Base-by-base conservation (phyloP, 352 stramenopile genomes). In the Globisporangium paroecandrum region DNA sequence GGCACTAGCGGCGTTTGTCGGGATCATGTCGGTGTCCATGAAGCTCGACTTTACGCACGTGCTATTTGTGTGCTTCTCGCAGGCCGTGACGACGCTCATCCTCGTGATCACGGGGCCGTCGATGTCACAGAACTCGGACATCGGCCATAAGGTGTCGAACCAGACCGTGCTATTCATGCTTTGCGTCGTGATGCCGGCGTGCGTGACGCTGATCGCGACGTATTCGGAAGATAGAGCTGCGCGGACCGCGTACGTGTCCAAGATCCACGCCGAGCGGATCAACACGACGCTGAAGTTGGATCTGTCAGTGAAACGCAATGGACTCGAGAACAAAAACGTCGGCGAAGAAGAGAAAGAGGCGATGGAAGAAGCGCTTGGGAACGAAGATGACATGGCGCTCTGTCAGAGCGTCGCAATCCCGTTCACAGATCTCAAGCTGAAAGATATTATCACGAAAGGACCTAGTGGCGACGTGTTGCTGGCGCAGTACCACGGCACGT, bases 281-380 rank as follows among this genome's bases (percentile, higher is more conserved):
- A 94, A 94, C 67, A 94, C 85, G 58, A 87, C 84, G 46, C 71
- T 94, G 5, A 94, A 93, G 59, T 66, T 92, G 54, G 86, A 92
- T 58, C 65, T 93, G 7, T 91, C 83, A 12, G 77, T 90, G 32
- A 93, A 93, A 56, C 81, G 84, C 38, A 82, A 82, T 43, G 79
- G 84, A 0, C 68, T 93, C 4, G 84, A 91, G 69, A 91, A 90
- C 55, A 76, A 76, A 2, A 85, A 83, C 38, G 75, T 91, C 64
- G 78, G 78, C 8, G 71, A 72, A 1, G 81, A 88, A 36, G 81
- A 93, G 62, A 78, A 88, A 53, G 78, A 85, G 32, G 75, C 79
- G 32, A 73, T 92, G 62, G 72, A 90, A 49, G 65, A 80, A 70
- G 82, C 77, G 22, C 58, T 93, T 0, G 25, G 68, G 0, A 69